Evolutionary conservation across 768 basidiomycete species (phyloP), one percentile per base, ranked within the genome.

Genomic region (Boletus fagicola): DNA sequence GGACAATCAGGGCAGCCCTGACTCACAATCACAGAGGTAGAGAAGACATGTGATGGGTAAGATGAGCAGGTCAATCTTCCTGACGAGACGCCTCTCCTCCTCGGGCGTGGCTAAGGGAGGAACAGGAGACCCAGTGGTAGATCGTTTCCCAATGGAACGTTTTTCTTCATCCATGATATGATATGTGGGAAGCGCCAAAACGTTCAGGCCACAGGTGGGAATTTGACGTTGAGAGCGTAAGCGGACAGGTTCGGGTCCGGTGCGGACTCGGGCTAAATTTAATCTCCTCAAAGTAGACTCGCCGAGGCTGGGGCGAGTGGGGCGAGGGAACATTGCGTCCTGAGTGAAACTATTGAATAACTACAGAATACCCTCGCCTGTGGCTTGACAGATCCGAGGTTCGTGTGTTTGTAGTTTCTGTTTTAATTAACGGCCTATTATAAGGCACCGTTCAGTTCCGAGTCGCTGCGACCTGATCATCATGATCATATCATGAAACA

Each of bases 11-110:
- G 44, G 57, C 30, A 35, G 18, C n/a, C 4, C 3, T 15, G 48
- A 44, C 86, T 65, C 56, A 88, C 88, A 90, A 24, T 88, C 87
- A 65, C 84, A 88, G 24, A 90, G 80, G 61, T 90, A 90, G 54
- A 90, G 78, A 35, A 89, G 70, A 65, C 87, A 90, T 3, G 85
- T 79, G 48, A 90, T 83, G n/a, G 76, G 76, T 35, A 77, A 49
- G 28, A 77, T 69, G 43, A 56, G 54, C 3, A 64, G 43, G 62
- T 77, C 76, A 31, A 78, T 58, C 57, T 76, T 77, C 51, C 68
- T 66, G 20, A 78, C 64, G 18, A 77, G 71, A 2, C 64, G 66
- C 26, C 59, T 70, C 59, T 77, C 77, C 24, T 75, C 75, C 42
- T 70, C 66, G 0, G 64, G 62, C 15, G 67, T 68, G 4, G 74